Evolutionary conservation across 2,329 filamentous ascomycete species (phyloP).

Genomic region (Aspergillus sp.): DNA sequence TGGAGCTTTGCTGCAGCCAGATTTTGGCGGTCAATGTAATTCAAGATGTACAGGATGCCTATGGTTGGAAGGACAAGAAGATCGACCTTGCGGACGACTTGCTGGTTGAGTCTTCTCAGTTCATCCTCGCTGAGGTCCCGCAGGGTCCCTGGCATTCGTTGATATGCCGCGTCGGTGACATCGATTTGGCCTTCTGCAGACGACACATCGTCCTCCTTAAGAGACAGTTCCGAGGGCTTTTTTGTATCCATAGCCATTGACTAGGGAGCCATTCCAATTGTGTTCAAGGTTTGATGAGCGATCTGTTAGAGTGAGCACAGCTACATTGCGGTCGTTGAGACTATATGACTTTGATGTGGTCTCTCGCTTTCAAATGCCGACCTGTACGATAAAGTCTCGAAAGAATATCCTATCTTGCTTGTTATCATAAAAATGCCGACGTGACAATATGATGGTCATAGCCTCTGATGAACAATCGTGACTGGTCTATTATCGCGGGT

Average conservation of each 20-base stretch:
- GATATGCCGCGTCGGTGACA: constrained; percentile 8
- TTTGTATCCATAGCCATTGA: constrained; percentile 11
- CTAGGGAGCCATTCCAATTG: no score
- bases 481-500: no score
- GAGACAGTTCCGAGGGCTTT: constrained; percentile 5
- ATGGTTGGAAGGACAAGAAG: constrained; percentile 25
- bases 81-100: constrained; percentile 25
- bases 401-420: no score
- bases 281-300: no score
- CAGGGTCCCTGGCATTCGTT: constrained; percentile 21
- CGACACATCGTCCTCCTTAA: constrained; percentile 13
- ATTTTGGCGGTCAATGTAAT: constrained; percentile 36
- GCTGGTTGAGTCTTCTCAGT: constrained; percentile 15
- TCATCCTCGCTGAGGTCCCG: constrained; percentile 17
- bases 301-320: no score
- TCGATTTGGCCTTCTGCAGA: constrained; percentile 16
- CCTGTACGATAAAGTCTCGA: no score
- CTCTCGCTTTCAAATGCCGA: no score
- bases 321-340: no score
- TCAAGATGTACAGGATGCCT: constrained; percentile 35
- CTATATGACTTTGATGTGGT: no score
- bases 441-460: no score
- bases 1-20: constrained; percentile 35
- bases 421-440: no score
- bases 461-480: no score